phyloP scores from a whole-genome alignment of 176 grass and related monocot species.

The Oryza australiensis region DNA sequence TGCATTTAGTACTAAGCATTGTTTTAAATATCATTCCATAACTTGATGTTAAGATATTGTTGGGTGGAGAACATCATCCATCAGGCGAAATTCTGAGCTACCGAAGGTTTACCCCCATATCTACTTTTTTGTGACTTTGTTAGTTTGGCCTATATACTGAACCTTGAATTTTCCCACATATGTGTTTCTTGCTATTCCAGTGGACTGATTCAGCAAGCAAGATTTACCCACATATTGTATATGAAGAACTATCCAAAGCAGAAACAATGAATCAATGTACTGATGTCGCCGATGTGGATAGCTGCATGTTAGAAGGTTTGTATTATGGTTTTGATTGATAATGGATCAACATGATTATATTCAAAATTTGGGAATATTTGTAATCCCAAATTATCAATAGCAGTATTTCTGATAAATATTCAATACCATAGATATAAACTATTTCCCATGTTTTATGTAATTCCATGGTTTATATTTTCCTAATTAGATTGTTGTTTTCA shows the following conservation, averaged over 20 bases:
- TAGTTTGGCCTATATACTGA: slow-evolving; percentile 28
- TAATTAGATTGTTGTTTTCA: neutral
- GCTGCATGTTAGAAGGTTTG: slow-evolving; percentile 75
- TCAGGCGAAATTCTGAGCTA: slow-evolving; percentile 80
- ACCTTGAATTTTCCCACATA: neutral
- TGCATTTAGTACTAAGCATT: neutral
- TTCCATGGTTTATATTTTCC: neutral
- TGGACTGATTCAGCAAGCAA: slow-evolving; percentile 64
- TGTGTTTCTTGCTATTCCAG: slow-evolving; percentile 40
- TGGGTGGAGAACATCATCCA: slow-evolving; percentile 98
- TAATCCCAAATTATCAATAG: neutral
- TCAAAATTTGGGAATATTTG: slow-evolving; percentile 1
- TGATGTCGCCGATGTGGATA: slow-evolving; percentile 34
- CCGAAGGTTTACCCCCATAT: slow-evolving; percentile 55
- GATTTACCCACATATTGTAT: slow-evolving; percentile 90
- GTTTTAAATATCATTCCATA: slow-evolving; percentile 40
- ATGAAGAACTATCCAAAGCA: slow-evolving; percentile 73
- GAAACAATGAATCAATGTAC: slow-evolving; percentile 57
- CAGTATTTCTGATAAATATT: neutral
- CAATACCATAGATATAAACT: neutral
- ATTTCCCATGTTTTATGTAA: slow-evolving; percentile 13
- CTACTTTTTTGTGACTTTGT: slow-evolving; percentile 6
- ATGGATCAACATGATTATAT: neutral
- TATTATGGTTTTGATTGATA: neutral
- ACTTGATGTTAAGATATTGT: slow-evolving; percentile 84